Percentiles rank a stretch among this genome's conserved stretches.
phyloP scores from a whole-genome alignment of 2,329 filamentous ascomycete genomes.

The Cladophialophora carrionii region DNA sequence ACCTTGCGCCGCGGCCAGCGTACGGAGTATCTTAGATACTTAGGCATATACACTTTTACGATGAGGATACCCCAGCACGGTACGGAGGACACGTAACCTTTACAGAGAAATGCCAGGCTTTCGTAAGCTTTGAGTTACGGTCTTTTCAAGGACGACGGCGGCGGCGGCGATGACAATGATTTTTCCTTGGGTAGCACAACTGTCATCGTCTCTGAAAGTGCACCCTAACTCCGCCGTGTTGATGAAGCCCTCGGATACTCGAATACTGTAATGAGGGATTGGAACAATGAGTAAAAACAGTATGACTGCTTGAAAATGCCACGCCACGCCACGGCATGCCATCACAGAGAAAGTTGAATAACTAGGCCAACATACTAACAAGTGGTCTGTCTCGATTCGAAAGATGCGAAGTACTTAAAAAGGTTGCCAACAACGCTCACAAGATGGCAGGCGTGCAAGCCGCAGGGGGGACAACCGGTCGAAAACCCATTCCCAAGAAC shows the following conservation, averaged over 20 bases:
- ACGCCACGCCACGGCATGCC: background rate
- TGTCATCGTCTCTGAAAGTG: background rate
- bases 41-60: background rate
- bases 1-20: too few relatives aligned
- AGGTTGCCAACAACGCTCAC: background rate
- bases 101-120: background rate
- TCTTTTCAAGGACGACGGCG: background rate
- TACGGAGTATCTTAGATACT: background rate
- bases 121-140: too few relatives aligned
- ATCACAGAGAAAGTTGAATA: background rate
- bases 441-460: background rate
- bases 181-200: background rate
- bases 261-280: background rate
- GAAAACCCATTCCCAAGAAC: background rate
- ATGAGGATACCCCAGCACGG: background rate
- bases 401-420: background rate
- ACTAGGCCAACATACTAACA: background rate
- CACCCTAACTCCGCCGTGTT: background rate
- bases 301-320: background rate
- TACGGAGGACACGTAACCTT: background rate
- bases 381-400: slow-evolving; percentile 1
- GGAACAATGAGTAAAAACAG: background rate
- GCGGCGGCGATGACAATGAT: background rate
- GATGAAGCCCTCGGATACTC: background rate
- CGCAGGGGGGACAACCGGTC: too few relatives aligned